Evolutionary conservation across 108 stramenopile species (phyloP).

Genomic region (Schizochytrium sp.): DNA sequence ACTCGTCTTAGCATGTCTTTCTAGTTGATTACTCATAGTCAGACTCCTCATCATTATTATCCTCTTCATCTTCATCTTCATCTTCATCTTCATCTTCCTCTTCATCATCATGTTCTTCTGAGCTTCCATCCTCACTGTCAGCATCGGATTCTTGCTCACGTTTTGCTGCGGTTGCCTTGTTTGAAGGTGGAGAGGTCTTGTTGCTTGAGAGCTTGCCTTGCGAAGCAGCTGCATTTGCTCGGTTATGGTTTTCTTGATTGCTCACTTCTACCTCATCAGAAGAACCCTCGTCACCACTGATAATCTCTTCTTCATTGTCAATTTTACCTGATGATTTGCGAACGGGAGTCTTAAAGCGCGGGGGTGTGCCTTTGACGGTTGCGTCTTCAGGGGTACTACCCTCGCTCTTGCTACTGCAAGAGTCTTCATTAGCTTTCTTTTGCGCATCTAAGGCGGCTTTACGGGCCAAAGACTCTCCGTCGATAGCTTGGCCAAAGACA

Average conservation of each 20-base stretch:
- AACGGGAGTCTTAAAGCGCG: neutral
- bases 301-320: neutral
- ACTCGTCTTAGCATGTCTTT: neutral
- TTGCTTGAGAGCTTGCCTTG: neutral
- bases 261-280: neutral
- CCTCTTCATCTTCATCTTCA: neutral
- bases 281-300: neutral
- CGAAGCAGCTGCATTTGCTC: neutral
- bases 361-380: neutral
- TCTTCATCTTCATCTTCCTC: slow-evolving; percentile 26
- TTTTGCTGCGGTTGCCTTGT: neutral
- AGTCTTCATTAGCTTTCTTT: neutral
- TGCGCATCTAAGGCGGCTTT: slow-evolving; percentile 21
- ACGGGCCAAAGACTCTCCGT: slow-evolving; percentile 27
- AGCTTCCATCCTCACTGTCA: neutral
- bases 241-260: neutral
- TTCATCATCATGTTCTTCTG: neutral
- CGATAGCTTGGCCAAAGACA: slow-evolving; percentile 58
- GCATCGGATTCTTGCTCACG: neutral
- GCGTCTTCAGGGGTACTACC: neutral
- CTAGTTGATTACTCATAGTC: neutral
- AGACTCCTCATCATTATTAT: neutral
- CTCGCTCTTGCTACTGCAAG: slow-evolving; percentile 11
- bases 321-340: neutral
- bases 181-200: neutral